phyloP scores from a whole-genome alignment of 257 asterid species.

The Capsicum baccatum region DNA sequence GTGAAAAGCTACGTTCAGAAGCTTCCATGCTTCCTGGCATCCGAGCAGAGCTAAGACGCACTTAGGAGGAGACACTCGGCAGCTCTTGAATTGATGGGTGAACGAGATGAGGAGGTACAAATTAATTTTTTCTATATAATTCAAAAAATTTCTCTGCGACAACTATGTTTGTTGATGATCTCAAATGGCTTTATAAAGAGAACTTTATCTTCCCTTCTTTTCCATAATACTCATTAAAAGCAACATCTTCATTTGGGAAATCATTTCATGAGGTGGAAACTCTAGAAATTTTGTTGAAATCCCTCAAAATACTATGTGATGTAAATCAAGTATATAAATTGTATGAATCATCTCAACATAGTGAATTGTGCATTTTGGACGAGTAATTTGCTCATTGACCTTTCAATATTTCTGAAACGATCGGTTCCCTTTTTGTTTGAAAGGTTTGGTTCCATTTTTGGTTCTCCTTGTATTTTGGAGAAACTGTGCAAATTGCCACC shows the following conservation, averaged over 20 bases:
- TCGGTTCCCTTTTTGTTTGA: not conserved
- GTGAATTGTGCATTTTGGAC: not conserved
- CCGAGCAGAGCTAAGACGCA: slow-evolving; percentile 90
- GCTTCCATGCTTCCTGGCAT: slow-evolving; percentile 83
- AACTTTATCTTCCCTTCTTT: not conserved
- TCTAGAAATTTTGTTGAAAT: not conserved
- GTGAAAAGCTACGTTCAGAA: slow-evolving; percentile 82
- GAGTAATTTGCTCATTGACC: slow-evolving; percentile 16
- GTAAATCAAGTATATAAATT: not conserved
- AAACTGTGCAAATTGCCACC: not conserved
- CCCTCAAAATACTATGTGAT: not conserved
- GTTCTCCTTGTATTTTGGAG: not conserved
- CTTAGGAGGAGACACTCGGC: slow-evolving; percentile 94
- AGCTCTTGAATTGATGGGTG: slow-evolving; percentile 98
- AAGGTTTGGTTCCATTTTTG: slow-evolving; percentile 3
- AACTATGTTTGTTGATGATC: not conserved
- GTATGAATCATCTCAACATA: slow-evolving; percentile 8
- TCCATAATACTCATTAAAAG: not conserved
- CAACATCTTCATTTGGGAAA: slow-evolving; percentile 6
- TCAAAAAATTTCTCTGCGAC: not conserved
- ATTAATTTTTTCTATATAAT: not conserved
- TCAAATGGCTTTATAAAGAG: not conserved
- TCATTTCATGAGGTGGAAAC: not conserved
- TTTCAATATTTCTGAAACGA: not conserved
- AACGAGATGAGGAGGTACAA: slow-evolving; percentile 97